Conservation (phyloP, 352 stramenopile genomes). For the Phytophthora aleatoria region DNA sequence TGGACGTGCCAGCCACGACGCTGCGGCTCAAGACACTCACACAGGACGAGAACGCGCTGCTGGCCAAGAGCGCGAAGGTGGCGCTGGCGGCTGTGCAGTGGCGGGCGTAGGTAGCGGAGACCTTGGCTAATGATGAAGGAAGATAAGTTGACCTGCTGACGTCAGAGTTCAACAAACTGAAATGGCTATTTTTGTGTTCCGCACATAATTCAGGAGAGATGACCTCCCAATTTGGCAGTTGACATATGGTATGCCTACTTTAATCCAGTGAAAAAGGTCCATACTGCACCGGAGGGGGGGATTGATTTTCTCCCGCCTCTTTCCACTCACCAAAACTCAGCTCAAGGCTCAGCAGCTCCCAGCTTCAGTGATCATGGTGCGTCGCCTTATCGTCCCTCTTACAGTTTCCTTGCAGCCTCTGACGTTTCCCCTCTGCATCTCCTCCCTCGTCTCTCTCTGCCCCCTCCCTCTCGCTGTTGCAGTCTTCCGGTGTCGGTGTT, state of each 20-base stretch:
- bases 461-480: not conserved
- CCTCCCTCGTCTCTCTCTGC: not conserved
- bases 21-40: constrained; percentile 53
- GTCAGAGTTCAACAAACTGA: constrained; percentile 12
- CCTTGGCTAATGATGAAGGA: constrained; percentile 1
- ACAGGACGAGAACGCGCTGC: constrained; percentile 49
- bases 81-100: constrained; percentile 67
- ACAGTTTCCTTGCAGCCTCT: constrained; percentile 1
- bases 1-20: constrained; percentile 59
- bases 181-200: constrained; percentile 22
- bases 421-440: not conserved
- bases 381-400: not conserved
- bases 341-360: constrained; percentile 24
- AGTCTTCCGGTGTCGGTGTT: constrained; percentile 95
- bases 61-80: constrained; percentile 60
- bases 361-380: constrained; percentile 29
- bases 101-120: constrained; percentile 37
- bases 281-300: constrained; percentile 4
- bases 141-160: constrained; percentile 14
- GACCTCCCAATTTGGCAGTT: constrained; percentile 1
- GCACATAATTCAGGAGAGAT: constrained; percentile 21
- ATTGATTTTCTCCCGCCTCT: constrained; percentile 21
- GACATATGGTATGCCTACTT: constrained; percentile 39
- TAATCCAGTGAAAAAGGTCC: constrained; percentile 9
- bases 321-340: constrained; percentile 39